A percentile compares a stretch with the other conserved stretches of the same genome.
phyloP scores from a whole-genome alignment of 106 monocot genomes.

The Dactylorhiza incarnata region DNA sequence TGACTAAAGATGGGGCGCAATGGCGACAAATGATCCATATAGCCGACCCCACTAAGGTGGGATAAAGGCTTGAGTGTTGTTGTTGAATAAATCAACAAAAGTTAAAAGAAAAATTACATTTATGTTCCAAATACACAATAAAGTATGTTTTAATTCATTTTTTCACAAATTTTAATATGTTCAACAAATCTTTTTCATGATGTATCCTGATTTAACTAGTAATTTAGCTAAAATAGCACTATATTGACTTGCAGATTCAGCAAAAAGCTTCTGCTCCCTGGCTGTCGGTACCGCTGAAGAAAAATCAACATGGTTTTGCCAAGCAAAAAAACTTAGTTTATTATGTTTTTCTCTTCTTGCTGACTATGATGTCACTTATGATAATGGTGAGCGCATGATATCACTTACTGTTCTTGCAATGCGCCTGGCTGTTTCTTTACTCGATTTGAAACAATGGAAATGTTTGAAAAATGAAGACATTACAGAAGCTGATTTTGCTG shows the following conservation, averaged over 20 bases:
- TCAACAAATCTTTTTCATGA: not conserved
- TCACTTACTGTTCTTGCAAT: constrained; percentile 46
- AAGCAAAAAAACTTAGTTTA: constrained; percentile 52
- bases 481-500: constrained; percentile 28
- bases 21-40: no score
- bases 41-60: no score
- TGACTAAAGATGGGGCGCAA: no score
- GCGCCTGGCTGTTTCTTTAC: constrained; percentile 57
- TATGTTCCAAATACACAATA: not conserved
- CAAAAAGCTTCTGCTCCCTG: constrained; percentile 61
- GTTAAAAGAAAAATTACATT: no score
- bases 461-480: constrained; percentile 27
- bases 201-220: not conserved
- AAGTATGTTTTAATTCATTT: not conserved
- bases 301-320: constrained; percentile 74
- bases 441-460: constrained; percentile 73
- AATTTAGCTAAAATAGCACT: not conserved
- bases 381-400: constrained; percentile 29
- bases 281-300: constrained; percentile 57
- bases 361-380: constrained; percentile 33
- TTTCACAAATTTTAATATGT: not conserved
- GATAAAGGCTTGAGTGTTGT: no score
- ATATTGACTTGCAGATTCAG: constrained; percentile 40
- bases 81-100: no score
- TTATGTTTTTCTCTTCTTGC: constrained; percentile 70